Percentiles rank a stretch among this genome's conserved stretches.
Conservation (phyloP, 768 basidiomycete genomes). For the Terana coerulea region DNA sequence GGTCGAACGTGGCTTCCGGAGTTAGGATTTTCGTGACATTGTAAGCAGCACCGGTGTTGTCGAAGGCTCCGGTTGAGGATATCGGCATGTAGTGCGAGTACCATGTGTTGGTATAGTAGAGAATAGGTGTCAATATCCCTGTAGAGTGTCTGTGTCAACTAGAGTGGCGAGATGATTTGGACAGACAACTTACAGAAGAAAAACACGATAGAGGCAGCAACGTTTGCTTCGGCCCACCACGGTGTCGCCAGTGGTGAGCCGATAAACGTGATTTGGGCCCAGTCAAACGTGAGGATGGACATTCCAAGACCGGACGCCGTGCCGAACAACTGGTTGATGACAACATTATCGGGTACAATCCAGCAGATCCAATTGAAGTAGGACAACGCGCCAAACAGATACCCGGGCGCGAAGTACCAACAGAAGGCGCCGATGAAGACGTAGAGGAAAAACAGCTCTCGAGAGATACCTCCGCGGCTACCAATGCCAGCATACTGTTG, state of each 20-base stretch:
- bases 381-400: conserved; percentile 31
- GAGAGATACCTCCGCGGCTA: conserved; percentile 46
- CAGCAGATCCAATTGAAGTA: conserved; percentile 49
- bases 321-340: conserved; percentile 54
- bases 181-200: conserved; percentile 50
- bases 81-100: conserved; percentile 32
- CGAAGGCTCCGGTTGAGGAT: conserved; percentile 37
- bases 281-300: conserved; percentile 74
- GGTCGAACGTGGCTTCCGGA: conserved; percentile 30
- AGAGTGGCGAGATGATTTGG: conserved; percentile 40
- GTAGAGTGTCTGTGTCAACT: conserved; percentile 34
- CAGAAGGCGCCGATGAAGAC: conserved; percentile 41
- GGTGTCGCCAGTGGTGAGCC: conserved; percentile 69
- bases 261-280: conserved; percentile 63
- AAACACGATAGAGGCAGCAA: conserved; percentile 43
- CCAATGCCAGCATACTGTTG: conserved; percentile 52
- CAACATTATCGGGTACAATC: conserved; percentile 36
- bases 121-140: conserved; percentile 38
- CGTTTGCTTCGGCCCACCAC: conserved; percentile 78
- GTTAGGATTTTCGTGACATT: conserved; percentile 39
- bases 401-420: conserved; percentile 29
- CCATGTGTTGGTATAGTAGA: conserved; percentile 37
- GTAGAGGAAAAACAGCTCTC: conserved; percentile 54
- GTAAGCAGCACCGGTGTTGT: conserved; percentile 38
- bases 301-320: conserved; percentile 60